Percentiles rank a stretch among this genome's conserved stretches.
phyloP scores from a whole-genome alignment of 257 asterid genomes.

The Cynanchum wilfordii region DNA sequence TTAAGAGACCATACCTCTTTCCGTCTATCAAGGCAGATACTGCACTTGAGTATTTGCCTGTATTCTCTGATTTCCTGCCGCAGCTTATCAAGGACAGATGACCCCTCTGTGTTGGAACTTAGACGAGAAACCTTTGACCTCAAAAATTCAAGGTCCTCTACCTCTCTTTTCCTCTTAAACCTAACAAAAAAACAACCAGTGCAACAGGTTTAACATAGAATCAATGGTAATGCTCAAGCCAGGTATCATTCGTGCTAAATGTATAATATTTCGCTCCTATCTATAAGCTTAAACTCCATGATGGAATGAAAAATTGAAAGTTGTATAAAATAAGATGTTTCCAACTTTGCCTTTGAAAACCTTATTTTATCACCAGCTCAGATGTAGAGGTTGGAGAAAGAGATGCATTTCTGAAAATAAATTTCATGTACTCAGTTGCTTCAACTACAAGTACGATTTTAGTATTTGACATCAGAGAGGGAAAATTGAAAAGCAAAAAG shows the following conservation, averaged over 20 bases:
- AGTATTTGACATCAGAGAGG: background rate
- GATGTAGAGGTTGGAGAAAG: background rate
- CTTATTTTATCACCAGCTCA: background rate
- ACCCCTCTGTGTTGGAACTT: slow-evolving; percentile 56
- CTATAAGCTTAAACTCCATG: background rate
- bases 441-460: background rate
- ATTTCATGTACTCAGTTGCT: background rate
- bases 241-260: background rate
- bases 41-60: slow-evolving; percentile 84
- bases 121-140: slow-evolving; percentile 60
- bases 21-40: slow-evolving; percentile 81
- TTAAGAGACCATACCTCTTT: slow-evolving; percentile 58
- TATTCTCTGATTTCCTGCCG: slow-evolving; percentile 75
- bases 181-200: slow-evolving; percentile 26
- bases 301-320: background rate
- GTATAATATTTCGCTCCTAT: background rate
- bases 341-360: background rate
- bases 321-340: background rate
- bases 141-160: slow-evolving; percentile 68
- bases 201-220: background rate
- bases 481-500: background rate
- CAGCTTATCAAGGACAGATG: slow-evolving; percentile 67
- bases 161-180: slow-evolving; percentile 79
- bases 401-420: background rate
- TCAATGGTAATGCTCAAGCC: background rate